These are phyloP conservation scores for Eremochloa ophiuroides DNA, from an alignment of 176 grass and related monocot species.

Conservation along the genomic window DNA sequence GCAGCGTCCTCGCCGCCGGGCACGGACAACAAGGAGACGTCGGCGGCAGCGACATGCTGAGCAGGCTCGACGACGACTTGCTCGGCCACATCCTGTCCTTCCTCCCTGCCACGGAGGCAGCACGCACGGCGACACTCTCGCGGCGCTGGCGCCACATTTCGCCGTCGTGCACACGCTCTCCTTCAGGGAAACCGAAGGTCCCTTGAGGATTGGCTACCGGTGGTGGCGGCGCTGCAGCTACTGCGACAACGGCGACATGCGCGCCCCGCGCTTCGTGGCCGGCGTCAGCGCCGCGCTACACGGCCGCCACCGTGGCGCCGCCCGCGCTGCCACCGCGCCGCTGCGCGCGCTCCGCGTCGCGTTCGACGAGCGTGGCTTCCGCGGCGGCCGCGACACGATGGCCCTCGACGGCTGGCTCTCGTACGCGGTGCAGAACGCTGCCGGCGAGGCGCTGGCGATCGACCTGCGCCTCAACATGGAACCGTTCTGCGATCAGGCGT, in stretches of 20 bases:
- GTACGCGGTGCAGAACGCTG: neutral
- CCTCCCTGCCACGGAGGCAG: neutral
- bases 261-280: neutral
- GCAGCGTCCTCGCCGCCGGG: neutral
- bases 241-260: neutral
- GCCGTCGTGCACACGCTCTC: neutral
- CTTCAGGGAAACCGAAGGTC: neutral
- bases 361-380: neutral
- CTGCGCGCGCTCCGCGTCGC: constrained; percentile 7
- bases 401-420: neutral
- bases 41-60: neutral
- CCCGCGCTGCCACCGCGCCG: neutral
- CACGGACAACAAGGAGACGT: too few relatives aligned
- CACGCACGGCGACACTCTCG: neutral
- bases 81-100: constrained; percentile 20
- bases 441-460: neutral
- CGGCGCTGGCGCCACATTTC: constrained; percentile 8
- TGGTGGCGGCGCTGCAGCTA: too few relatives aligned
- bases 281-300: neutral
- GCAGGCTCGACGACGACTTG: neutral
- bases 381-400: too few relatives aligned
- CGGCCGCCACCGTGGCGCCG: neutral
- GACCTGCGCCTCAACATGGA: neutral
- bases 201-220: neutral
- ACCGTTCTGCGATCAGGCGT: neutral